These are phyloP conservation scores for Trichosanthes truncata DNA, from an alignment of 306 rosid species.

Conservation along the genomic window DNA sequence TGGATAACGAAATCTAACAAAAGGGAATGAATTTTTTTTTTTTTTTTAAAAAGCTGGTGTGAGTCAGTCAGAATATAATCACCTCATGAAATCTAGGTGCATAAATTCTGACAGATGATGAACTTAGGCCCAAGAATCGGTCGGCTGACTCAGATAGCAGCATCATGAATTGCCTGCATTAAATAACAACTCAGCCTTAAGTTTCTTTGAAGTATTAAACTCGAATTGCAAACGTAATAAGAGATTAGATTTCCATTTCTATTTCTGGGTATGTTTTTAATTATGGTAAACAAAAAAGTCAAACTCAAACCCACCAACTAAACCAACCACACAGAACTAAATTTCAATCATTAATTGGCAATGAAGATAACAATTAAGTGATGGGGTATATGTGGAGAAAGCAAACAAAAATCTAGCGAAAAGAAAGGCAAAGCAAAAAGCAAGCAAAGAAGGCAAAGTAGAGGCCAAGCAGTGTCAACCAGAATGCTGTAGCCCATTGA, in stretches of 20 bases:
- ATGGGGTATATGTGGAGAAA: background rate
- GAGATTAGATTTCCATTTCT: background rate
- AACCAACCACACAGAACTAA: background rate
- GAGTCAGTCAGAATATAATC: constrained; percentile 8
- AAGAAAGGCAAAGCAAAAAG: background rate
- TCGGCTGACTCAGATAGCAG: constrained; percentile 1
- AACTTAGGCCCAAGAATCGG: background rate
- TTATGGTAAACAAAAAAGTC: background rate
- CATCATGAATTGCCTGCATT: background rate
- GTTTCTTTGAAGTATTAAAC: background rate
- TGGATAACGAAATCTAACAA: background rate
- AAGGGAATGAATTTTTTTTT: background rate
- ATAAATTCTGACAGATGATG: constrained; percentile 5
- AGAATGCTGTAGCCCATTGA: constrained; percentile 20
- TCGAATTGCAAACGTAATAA: background rate
- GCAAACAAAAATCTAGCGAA: background rate
- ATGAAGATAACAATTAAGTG: background rate
- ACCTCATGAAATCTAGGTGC: constrained; percentile 13
- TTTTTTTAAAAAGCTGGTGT: background rate
- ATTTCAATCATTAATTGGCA: background rate
- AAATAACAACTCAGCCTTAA: background rate
- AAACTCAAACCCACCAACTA: no score
- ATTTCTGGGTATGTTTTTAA: background rate
- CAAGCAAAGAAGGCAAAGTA: background rate
- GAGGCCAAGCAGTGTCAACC: background rate